These are phyloP conservation scores for Globisporangium apiculatum DNA, from an alignment of 352 stramenopile genomes.

Conservation along the genomic window DNA sequence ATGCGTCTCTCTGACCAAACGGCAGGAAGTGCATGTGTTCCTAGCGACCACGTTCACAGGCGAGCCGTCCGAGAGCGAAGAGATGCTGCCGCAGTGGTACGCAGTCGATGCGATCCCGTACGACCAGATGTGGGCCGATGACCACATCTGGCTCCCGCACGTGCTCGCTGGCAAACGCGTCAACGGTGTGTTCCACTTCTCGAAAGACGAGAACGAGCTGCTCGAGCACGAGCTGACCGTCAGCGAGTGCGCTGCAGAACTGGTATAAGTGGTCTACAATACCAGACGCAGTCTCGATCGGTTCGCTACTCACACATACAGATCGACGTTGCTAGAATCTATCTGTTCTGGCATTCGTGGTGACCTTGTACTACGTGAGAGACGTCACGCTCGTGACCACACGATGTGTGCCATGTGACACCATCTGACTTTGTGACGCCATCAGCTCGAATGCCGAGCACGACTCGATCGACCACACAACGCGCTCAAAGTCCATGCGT, in stretches of 20 bases:
- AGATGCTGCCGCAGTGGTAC: constrained; percentile 88
- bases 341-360: no score
- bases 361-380: no score
- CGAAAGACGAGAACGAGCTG: constrained; percentile 59
- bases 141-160: constrained; percentile 74
- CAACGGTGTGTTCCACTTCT: constrained; percentile 67
- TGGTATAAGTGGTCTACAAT: no score
- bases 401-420: no score
- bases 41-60: constrained; percentile 50
- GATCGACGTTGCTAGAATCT: no score
- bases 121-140: constrained; percentile 84
- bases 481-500: no score
- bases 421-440: no score
- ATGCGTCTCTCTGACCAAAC: not conserved
- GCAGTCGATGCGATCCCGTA: constrained; percentile 54
- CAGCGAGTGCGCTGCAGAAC: not conserved
- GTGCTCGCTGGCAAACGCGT: constrained; percentile 65
- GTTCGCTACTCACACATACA: no score
- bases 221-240: constrained; percentile 33
- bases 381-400: no score
- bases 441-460: no score
- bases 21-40: constrained; percentile 82
- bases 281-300: no score
- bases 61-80: constrained; percentile 76
- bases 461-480: no score